Conservation (phyloP, 306 rosid genomes). For the Corylus americana region DNA sequence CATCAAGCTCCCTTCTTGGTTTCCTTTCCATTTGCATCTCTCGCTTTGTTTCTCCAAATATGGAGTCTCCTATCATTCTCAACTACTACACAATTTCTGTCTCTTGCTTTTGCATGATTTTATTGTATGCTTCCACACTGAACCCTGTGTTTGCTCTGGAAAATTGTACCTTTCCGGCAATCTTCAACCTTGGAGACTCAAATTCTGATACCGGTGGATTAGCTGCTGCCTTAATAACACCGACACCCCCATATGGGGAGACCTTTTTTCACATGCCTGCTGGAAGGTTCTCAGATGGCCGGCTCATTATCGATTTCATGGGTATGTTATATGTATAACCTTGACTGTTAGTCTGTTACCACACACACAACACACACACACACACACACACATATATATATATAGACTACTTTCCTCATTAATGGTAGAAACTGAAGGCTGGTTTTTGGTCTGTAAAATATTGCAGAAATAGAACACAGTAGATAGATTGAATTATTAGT, state of each 20-base stretch:
- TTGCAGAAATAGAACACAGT: background rate
- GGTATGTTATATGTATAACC: slow-evolving; percentile 18
- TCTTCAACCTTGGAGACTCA: slow-evolving; percentile 55
- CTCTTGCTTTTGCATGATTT: background rate
- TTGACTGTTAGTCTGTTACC: too few relatives aligned
- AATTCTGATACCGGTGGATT: slow-evolving; percentile 54
- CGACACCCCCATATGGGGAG: slow-evolving; percentile 45
- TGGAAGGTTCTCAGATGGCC: slow-evolving; percentile 47
- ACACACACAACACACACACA: too few relatives aligned
- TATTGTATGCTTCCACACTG: background rate
- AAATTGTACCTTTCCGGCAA: slow-evolving; percentile 48
- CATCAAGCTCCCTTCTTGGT: background rate
- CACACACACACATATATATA: too few relatives aligned
- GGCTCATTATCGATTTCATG: slow-evolving; percentile 48
- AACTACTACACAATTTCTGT: background rate
- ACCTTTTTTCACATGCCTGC: slow-evolving; percentile 39
- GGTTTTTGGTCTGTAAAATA: background rate
- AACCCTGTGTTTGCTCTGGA: slow-evolving; percentile 18
- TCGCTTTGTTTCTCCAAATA: background rate
- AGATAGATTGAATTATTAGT: background rate
- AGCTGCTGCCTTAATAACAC: slow-evolving; percentile 24
- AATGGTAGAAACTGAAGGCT: background rate
- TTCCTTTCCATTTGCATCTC: background rate
- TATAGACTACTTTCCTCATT: background rate
- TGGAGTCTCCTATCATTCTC: background rate